Evolutionary conservation across 2,329 filamentous ascomycete species (phyloP), one percentile per base, ranked within the genome.

Genomic region (Fusarium verticillioides): DNA sequence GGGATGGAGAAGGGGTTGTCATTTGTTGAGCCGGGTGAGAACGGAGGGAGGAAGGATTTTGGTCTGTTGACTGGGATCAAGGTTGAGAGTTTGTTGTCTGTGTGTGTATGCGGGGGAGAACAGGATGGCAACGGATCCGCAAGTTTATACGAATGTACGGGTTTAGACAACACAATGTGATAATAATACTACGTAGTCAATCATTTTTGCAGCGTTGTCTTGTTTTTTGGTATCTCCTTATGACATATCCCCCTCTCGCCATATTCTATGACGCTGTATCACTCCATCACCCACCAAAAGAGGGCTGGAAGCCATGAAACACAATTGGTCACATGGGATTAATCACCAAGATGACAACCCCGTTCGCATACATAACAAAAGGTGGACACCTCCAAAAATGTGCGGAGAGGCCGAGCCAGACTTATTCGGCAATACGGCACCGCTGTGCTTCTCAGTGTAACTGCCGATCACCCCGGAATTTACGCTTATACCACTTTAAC

Each of bases 361-460:
- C 26, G 21, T 13, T 13, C 21, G 12, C 32, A 36, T 26, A 26
- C 32, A 52, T 9, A 40, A 21, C n/a, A 43, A 47, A 39, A 40
- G 66, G 67, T 62, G 63, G 34, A 19, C 40, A 64, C 32, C 49
- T 36, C 49, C 32, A 52, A 52, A 52, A 19, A 36, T 58, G 43
- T 75, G 74, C 73, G 74, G 74, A 66, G 74, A 75, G 62, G 54
- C 71, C 60, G 74, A 58, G 44, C 63, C 30, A 50, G 62, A 50
- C 63, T 32, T 60, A 21, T 46, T 58, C 75, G 72, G 75, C 60
- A 73, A 77, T 39, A 50, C 73, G 75, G 75, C 75, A 76, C 63
- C 56, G 32, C 30, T 23, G 21, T 37, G 10, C 32, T 58, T 37
- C 56, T 66, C 47, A 68, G 47, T 44, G 50, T 62, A 50, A 50